Conservation (phyloP, 2,329 filamentous ascomycete species). For the Penicillium polonicum region DNA sequence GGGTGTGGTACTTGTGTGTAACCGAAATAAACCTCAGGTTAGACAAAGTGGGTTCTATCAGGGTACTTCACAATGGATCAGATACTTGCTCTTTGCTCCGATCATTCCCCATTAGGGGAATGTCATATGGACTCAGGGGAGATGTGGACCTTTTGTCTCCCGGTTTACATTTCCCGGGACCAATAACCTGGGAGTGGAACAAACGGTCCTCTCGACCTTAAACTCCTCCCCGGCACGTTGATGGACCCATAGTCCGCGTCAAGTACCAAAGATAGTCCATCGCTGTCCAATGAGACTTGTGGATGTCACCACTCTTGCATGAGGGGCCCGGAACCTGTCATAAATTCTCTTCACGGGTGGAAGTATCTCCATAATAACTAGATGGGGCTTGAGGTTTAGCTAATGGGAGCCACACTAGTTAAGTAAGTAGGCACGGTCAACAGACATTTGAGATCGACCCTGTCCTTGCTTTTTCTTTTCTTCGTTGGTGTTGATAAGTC, state of each 20-base stretch:
- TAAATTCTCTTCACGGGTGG: neutral
- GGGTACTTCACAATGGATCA: neutral
- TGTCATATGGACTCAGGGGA: neutral
- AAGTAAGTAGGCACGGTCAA: neutral
- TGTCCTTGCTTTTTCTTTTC: conserved; percentile 4
- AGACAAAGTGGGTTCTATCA: neutral
- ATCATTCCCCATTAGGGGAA: conserved; percentile 5
- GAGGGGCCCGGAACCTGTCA: neutral
- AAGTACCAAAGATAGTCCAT: neutral
- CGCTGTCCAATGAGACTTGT: neutral
- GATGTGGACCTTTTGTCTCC: conserved; percentile 1
- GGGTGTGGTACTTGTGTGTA: conserved; percentile 6
- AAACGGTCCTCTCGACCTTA: conserved; percentile 5
- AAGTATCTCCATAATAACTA: neutral
- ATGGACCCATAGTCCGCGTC: neutral
- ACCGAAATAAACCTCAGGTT: conserved; percentile 3
- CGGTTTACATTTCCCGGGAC: neutral
- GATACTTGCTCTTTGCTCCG: neutral
- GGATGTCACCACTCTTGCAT: neutral
- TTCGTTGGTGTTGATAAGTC: conserved; percentile 19
- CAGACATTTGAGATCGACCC: neutral
- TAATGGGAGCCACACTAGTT: neutral
- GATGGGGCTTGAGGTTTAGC: neutral
- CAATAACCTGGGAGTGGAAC: neutral
- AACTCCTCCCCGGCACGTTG: neutral